Evolutionary conservation across 805 yeast genomes (phyloP), one percentile per base, ranked within the genome.

Genomic region (Wickerhamiella cacticola): DNA sequence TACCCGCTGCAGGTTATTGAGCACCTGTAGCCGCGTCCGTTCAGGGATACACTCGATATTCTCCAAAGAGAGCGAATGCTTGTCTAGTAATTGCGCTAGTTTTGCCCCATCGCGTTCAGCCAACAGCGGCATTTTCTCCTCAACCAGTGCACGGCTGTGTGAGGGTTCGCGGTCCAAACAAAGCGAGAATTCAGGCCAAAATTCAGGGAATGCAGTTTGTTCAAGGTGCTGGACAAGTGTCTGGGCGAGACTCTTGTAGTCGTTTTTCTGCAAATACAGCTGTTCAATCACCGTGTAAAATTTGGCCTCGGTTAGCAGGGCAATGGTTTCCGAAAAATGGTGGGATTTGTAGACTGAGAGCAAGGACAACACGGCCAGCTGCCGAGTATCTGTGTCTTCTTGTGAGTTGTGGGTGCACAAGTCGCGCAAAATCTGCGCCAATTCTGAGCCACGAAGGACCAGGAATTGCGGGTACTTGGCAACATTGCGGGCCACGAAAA

Each of bases 401-500:
- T 3, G 24, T 8, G 19, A 5, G 12, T 7, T 24, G 19, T 16
- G 31, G 16, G 66, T 54, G 55, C 84, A 80, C 29, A 87, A 63
- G 3, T 61, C 63, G 3, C 68, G 63, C 22, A 82, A 64, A 0
- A 81, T 64, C 2, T 62, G 59, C 5, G 72, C 71, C 36, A 82
- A 59, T 2, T 69, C 64, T 1, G 76, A 67, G 48, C 80, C 92
- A 0, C 87, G 74, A 1, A 92, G 61, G 39, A 85, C 70, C 9
- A 89, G 71, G 52, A 84, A 88, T 62, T 89, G 98, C 10, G 76
- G 70, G 61, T 82, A 89, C 59, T 89, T 92, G 1, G 96, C 81
- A 52, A 80, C 77, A 58, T 83, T 88, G 50, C 89, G 64, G 0
- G 89, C 83, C 28, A 89, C 63, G 58, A 89, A 92, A 2, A 85